Base-by-base conservation (phyloP, 768 basidiomycete species). In the Dendrothele bispora region DNA sequence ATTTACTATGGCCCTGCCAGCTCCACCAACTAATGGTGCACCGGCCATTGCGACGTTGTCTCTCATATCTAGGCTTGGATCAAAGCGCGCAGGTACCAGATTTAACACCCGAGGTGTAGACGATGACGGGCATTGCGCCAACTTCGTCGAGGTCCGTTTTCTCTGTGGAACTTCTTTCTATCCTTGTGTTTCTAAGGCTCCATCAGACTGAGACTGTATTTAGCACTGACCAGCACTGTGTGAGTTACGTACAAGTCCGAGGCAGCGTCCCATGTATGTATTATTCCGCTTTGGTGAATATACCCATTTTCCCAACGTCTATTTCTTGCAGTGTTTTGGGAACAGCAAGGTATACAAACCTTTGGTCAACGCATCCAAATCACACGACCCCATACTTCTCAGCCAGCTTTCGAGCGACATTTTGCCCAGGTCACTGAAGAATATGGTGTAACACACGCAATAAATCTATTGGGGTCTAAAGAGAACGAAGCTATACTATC, bases 61-160 rank as follows among this genome's bases (percentile, higher is more conserved):
- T 4, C 68, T 99, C 48, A 87, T 98, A 41, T 92, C 89, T 11
- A 76, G 97, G 32, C 75, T 98, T 4, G 87, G 94, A 8, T 95
- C 91, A 86, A 95, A 92, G 68, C 79, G 95, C 54, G 95, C 97
- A 21, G 97, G 97, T 3, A 98, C 97, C 17, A 82, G 97, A 30
- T 99, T 98, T 72, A 98, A 97, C 63, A 94, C 94, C 11, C 80
- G 95, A 49, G 95, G 95, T 2, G 89, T 98, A 8, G 95, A 98
- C 60, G 95, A 97, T 61, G 90, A 94, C 54, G 93, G 95, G 29
- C 85, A 94, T 61, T 88, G 86, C 25, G 95, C 95, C 26, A 98
- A 98, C 61, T 98, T 97, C 65, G 95, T 95, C 6, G 97, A 99
- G 80, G 91, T 84, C 56, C 45, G 79, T 58, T 20, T 21, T 37